phyloP scores from a whole-genome alignment of 345 rosid species.

The Carallia brachiata region DNA sequence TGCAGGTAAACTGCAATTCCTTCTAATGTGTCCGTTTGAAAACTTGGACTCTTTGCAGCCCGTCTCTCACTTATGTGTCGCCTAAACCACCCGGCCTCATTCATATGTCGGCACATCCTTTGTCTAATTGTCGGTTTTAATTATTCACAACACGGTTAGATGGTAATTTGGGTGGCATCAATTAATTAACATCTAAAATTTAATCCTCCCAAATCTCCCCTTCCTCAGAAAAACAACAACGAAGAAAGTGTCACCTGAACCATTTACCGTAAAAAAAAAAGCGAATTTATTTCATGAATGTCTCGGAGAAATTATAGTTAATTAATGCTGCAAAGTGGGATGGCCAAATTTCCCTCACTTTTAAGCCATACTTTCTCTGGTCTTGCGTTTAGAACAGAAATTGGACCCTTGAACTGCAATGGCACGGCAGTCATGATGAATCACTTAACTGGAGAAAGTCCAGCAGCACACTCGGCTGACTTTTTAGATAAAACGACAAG shows the following conservation, averaged over 20 bases:
- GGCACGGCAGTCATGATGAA: constrained; percentile 11
- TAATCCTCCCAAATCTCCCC: no score
- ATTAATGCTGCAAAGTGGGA: no score
- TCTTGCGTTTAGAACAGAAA: constrained; percentile 12
- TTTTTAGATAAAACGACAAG: background rate
- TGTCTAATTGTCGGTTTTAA: constrained; percentile 8
- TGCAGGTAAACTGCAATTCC: background rate
- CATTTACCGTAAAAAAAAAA: no score
- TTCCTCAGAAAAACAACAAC: no score
- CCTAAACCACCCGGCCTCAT: constrained; percentile 1
- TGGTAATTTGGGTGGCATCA: no score
- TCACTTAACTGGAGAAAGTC: background rate
- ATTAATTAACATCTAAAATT: no score
- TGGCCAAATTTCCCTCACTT: no score
- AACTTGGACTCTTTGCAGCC: background rate
- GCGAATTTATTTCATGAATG: no score
- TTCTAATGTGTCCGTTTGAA: background rate
- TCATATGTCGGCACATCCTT: constrained; percentile 11
- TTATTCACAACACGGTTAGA: no score
- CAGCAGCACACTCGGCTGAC: constrained; percentile 14
- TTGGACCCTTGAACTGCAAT: background rate
- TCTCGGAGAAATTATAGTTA: no score
- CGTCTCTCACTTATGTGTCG: background rate
- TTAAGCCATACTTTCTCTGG: no score
- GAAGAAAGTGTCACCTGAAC: no score